Base-by-base conservation (phyloP, 805 yeast genomes). In the Zygoascus flipseniorum region DNA sequence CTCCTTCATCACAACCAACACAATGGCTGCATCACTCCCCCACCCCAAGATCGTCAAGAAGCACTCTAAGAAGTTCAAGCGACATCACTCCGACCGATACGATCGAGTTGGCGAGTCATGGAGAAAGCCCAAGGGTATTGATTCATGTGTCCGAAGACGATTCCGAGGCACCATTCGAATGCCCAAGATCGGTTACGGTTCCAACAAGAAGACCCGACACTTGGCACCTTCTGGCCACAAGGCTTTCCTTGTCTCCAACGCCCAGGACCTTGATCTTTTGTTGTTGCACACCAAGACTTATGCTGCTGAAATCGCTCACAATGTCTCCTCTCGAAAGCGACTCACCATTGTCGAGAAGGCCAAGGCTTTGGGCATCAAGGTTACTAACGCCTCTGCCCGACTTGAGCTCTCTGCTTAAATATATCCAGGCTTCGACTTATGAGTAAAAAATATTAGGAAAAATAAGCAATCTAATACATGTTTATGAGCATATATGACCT, bases 121-220 rank as follows among this genome's bases (percentile, higher is more conserved):
- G 99, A 93, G 99, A 89, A 92, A 93, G 82, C 99, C 95, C 81
- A 93, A 93, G 88, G 99, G 99, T 93, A 93, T 93, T 76, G 99
- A 93, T 83, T 90, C 98, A 68, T 83, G 89, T 81, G 97, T 95
- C 76, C 93, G 99, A 84, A 92, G 99, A 84, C 71, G 76, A 61
- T 93, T 93, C 96, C 89, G 97, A 85, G 99, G 99, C 74, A 86
- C 92, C 79, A 88, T 93, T 75, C 82, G 90, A 71, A 95, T 92
- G 83, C 99, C 99, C 83, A 90, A 86, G 82, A 90, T 93, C 72
- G 99, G 99, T 83, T 93, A 88, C 83, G 97, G 99, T 80, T 89
- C 98, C 69, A 89, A 93, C 96, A 93, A 89, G 82, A 89, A 86
- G 84, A 93, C 99, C 75, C 89, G 85, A 78, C 88, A 84, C 85